A percentile compares a stretch with the other conserved stretches of the same genome.
These are phyloP conservation scores for Trichomonascaceae sp. DNA, from an alignment of 1,139 yeast species.

Conservation along the genomic window DNA sequence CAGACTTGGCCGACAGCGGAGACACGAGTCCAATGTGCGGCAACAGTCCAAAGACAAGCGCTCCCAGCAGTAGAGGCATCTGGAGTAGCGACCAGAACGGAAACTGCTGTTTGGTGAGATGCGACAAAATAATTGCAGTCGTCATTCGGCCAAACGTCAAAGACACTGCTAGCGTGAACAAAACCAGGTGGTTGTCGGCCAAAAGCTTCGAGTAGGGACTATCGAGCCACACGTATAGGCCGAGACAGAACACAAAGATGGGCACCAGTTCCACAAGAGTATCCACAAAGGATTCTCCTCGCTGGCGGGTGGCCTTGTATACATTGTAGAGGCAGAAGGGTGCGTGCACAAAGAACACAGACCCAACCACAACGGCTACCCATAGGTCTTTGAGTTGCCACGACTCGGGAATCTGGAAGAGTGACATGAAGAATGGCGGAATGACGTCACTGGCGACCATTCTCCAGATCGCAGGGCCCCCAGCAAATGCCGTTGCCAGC, in stretches of 20 bases:
- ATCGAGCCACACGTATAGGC: constrained; percentile 24
- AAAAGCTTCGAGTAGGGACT: constrained; percentile 26
- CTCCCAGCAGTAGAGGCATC: constrained; percentile 25
- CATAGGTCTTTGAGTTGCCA: constrained; percentile 24
- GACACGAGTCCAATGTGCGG: constrained; percentile 17
- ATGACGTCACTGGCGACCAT: constrained; percentile 14
- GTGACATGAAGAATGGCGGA: constrained; percentile 6
- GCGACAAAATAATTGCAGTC: constrained; percentile 45
- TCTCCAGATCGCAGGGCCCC: constrained; percentile 51
- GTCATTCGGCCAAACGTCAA: constrained; percentile 58
- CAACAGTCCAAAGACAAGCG: constrained; percentile 23
- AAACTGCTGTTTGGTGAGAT: constrained; percentile 54
- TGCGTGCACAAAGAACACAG: constrained; percentile 37
- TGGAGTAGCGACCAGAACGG: constrained; percentile 34
- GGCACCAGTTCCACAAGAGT: constrained; percentile 28
- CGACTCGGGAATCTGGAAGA: constrained; percentile 3
- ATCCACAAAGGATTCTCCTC: constrained; percentile 37
- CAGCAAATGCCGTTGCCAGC: constrained; percentile 39
- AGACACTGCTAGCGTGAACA: constrained; percentile 49
- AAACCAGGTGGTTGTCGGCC: constrained; percentile 35
- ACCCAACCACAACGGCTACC: constrained; percentile 31
- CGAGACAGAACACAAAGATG: constrained; percentile 15
- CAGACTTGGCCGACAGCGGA: constrained; percentile 14
- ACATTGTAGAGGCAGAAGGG: constrained; percentile 44
- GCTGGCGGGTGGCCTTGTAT: constrained; percentile 33